Base-by-base conservation (phyloP, 345 rosid genomes). In the Laguncularia racemosa region DNA sequence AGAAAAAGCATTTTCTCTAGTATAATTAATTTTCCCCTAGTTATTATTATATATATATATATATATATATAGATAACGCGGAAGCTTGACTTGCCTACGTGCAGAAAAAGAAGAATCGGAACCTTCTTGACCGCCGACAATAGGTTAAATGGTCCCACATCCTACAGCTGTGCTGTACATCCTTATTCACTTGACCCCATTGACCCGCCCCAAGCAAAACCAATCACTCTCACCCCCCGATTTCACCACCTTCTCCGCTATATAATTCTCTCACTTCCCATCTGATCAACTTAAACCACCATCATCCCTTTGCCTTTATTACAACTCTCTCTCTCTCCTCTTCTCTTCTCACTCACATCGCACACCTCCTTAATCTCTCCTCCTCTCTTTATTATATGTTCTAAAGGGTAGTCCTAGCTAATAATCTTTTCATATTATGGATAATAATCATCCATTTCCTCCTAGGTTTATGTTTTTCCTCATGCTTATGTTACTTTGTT, bases 51-150 rank as follows among this genome's bases (percentile, higher is more conserved):
- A n/a, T n/a, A n/a, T n/a, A n/a, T n/a, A n/a, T n/a, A n/a, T n/a
- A n/a, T n/a, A n/a, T n/a, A n/a, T n/a, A n/a, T n/a, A n/a, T n/a
- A n/a, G n/a, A n/a, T n/a, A n/a, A 23, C 28, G 28, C 28, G 28
- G 28, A 23, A 23, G 28, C 28, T 23, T 23, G 28, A 23, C 28
- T 23, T 23, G 28, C 28, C 28, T 23, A 6, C 28, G 28, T 23
- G 28, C 47, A 20, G 8, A 38, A 33, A 55, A 55, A 55, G 16
- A 6, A 45, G 19, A 55, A 55, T 4, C 46, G 9, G 16, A 45
- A 55, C 58, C 9, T n/a, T 16, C 58, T 26, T 57, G 45, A 59
- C 44, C 54, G 62, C 62, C 62, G 62, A 59, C 62, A 59, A 23
- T 45, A 21, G 44, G 19, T 43, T 0, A 16, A 20, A 8, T 20